Evolutionary conservation across 1,284 basidiomycete species (phyloP).

Genomic region (Lentinula novae-zelandiae): DNA sequence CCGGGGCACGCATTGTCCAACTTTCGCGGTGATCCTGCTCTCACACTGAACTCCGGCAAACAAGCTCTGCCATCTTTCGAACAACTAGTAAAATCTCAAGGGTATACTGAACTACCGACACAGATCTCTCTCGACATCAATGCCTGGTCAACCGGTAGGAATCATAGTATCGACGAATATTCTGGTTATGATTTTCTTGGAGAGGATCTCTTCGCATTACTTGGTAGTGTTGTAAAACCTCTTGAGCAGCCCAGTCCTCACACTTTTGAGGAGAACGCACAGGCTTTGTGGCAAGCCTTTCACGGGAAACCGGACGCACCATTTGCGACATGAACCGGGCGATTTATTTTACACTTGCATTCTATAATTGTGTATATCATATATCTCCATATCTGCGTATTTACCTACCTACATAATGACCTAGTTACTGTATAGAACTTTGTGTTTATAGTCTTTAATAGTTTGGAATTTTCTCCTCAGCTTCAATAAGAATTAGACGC

Average conservation of each 20-base stretch:
- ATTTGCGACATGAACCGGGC: neutral
- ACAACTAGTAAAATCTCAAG: neutral
- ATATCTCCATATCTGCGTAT: neutral
- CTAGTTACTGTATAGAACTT: neutral
- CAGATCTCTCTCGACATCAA: conserved; percentile 17
- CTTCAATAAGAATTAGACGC: no score
- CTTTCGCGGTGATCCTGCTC: neutral
- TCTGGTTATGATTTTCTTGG: conserved; percentile 20
- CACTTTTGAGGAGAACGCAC: conserved; percentile 18
- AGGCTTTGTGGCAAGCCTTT: conserved; percentile 16
- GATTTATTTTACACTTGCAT: neutral
- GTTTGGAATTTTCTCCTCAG: no score
- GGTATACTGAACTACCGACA: conserved; percentile 1
- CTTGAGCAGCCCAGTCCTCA: conserved; percentile 11
- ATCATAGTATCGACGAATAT: conserved; percentile 15
- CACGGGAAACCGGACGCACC: conserved; percentile 5
- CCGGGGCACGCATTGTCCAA: neutral
- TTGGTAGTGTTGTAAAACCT: conserved; percentile 16
- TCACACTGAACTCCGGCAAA: neutral
- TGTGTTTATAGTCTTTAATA: neutral
- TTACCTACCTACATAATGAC: neutral
- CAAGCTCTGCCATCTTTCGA: neutral
- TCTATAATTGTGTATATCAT: neutral
- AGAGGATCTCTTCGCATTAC: conserved; percentile 16
- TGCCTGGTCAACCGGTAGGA: conserved; percentile 6